phyloP scores from a whole-genome alignment of 805 yeast species.

The Pichia insulana region DNA sequence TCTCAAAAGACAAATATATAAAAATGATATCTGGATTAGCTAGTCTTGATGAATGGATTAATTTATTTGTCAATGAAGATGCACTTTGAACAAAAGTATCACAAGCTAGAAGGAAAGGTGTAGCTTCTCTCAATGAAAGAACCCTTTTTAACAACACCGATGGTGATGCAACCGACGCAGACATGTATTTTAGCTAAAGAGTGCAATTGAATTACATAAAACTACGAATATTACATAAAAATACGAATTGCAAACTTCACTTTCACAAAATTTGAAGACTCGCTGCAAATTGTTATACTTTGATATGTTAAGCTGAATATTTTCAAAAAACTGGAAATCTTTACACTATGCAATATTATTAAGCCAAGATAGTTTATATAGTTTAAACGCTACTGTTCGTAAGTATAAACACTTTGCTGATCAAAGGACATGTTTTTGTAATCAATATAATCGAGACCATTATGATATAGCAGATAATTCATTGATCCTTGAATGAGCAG shows the following conservation, averaged over 20 bases:
- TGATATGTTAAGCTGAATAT: no score
- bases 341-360: no score
- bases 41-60: constrained; percentile 33
- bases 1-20: constrained; percentile 61
- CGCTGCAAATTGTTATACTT: no score
- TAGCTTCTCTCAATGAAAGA: constrained; percentile 57
- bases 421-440: background rate
- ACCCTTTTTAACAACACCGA: constrained; percentile 60
- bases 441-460: background rate
- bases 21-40: constrained; percentile 25
- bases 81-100: constrained; percentile 73
- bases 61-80: constrained; percentile 45
- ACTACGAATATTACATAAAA: no score
- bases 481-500: constrained; percentile 1
- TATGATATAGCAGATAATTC: background rate
- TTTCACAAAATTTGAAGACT: no score
- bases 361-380: background rate
- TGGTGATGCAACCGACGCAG: constrained; percentile 25
- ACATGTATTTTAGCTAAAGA: constrained; percentile 13
- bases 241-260: no score
- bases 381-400: background rate
- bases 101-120: constrained; percentile 62
- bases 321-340: no score
- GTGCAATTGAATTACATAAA: no score
- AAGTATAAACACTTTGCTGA: background rate